phyloP scores from a whole-genome alignment of 108 stramenopile genomes.

The Parietichytrium sp. region DNA sequence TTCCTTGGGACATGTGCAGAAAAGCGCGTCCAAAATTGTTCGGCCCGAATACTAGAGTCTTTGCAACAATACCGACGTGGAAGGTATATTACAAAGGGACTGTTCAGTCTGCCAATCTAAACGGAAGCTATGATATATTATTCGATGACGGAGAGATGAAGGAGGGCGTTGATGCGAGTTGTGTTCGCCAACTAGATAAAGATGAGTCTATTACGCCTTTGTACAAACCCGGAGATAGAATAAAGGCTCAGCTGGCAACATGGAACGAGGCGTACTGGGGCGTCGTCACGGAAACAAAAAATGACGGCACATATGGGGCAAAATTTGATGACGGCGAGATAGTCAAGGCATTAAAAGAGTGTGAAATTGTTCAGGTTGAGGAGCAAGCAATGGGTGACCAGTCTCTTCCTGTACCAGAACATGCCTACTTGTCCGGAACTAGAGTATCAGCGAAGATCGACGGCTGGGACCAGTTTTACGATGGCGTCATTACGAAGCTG shows the following conservation, averaged over 20 bases:
- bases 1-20: background rate
- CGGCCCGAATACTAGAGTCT: background rate
- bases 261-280: background rate
- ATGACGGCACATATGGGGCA: constrained; percentile 4
- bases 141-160: constrained; percentile 19
- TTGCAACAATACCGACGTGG: background rate
- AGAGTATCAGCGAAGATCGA: background rate
- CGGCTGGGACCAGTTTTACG: background rate
- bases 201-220: background rate
- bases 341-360: background rate
- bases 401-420: background rate
- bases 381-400: background rate
- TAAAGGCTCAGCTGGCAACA: background rate
- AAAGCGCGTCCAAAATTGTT: background rate
- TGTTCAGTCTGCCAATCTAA: constrained; percentile 14
- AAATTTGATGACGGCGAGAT: constrained; percentile 28
- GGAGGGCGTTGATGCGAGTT: background rate
- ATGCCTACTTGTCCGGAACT: background rate
- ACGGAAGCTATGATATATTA: constrained; percentile 8
- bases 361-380: background rate
- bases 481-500: background rate
- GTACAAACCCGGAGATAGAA: background rate
- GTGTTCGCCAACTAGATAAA: background rate
- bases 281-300: background rate
- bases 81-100: background rate